These are phyloP conservation scores for Guillardia theta DNA, from an alignment of 78 protist genomes.

Conservation along the genomic window DNA sequence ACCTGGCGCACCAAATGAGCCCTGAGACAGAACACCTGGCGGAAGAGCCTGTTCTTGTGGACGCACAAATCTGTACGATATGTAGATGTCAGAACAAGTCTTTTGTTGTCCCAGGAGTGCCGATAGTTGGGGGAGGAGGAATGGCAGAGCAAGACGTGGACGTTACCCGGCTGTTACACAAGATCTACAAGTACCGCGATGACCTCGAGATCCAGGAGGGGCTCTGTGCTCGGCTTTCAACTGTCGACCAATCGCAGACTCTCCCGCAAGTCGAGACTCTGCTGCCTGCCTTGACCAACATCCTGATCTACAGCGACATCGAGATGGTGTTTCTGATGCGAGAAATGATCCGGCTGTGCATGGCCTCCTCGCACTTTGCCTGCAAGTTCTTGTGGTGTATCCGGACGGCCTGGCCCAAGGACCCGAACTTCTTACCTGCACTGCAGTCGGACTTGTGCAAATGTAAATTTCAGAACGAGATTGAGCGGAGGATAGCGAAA, in stretches of 20 bases:
- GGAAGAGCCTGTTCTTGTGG: neutral
- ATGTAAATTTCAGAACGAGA: too few relatives aligned
- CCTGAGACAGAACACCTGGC: neutral
- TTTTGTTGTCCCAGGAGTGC: neutral
- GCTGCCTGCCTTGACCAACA: neutral
- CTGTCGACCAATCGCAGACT: neutral
- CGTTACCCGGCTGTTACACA: conserved; percentile 11
- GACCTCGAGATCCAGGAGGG: conserved; percentile 28
- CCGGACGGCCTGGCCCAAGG: too few relatives aligned
- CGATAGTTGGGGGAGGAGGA: neutral
- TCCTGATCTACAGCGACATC: neutral
- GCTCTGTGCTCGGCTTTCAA: neutral
- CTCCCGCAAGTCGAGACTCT: neutral
- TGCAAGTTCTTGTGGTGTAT: neutral
- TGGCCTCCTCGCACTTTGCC: neutral
- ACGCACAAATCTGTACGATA: neutral
- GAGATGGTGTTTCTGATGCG: neutral
- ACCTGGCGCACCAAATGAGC: neutral
- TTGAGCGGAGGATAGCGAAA: too few relatives aligned
- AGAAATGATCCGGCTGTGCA: neutral
- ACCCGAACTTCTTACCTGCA: too few relatives aligned
- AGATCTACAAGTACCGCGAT: neutral
- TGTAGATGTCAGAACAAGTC: neutral
- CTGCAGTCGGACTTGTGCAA: too few relatives aligned
- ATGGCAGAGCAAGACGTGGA: neutral